Conservation (phyloP, 179 eudicot species). For the Beta macrorhiza region DNA sequence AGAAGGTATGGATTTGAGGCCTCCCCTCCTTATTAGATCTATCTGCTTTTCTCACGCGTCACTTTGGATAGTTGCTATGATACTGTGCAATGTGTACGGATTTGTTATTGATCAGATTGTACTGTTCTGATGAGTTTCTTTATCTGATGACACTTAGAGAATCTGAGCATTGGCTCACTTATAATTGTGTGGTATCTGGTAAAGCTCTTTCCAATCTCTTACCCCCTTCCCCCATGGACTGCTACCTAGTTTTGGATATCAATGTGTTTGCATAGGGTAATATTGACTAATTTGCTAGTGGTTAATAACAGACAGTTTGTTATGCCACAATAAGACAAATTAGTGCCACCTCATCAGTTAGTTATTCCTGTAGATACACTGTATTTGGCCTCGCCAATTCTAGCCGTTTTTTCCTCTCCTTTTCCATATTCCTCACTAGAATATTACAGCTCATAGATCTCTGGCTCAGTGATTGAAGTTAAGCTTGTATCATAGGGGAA, state of each 20-base stretch:
- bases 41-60: neutral
- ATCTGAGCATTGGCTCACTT: neutral
- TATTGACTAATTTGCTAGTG: too few species aligned
- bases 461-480: too few species aligned
- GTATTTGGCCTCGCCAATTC: too few species aligned
- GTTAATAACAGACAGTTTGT: too few species aligned
- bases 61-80: neutral
- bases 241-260: neutral
- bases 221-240: neutral
- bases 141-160: neutral
- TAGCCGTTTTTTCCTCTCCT: too few species aligned
- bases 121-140: slow-evolving; percentile 10
- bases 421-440: too few species aligned
- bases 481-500: too few species aligned
- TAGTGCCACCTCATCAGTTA: too few species aligned
- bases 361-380: too few species aligned
- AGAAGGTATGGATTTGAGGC: slow-evolving; percentile 55
- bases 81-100: neutral
- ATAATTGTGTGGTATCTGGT: neutral
- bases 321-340: too few species aligned
- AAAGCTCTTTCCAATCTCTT: neutral
- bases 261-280: too few species aligned
- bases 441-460: too few species aligned
- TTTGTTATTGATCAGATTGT: neutral
- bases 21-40: neutral